These are phyloP conservation scores for Nyssa sinensis DNA, from an alignment of 148 eudicot genomes.

Conservation along the genomic window DNA sequence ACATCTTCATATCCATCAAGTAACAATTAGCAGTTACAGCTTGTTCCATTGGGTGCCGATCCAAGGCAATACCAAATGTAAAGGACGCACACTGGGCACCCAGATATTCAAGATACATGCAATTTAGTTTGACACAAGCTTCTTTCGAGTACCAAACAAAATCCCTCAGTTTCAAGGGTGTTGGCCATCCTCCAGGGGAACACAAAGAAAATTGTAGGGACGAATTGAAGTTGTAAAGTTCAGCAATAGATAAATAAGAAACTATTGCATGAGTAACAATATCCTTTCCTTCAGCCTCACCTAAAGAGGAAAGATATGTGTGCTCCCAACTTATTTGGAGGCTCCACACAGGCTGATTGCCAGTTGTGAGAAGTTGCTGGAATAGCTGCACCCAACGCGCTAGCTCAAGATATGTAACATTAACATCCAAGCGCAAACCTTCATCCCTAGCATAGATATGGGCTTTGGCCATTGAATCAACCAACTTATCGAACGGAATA, in stretches of 20 bases:
- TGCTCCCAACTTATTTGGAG: constrained; percentile 90
- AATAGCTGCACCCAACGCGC: constrained; percentile 88
- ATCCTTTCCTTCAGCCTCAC: constrained; percentile 60
- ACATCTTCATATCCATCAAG: constrained; percentile 41
- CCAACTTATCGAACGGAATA: constrained; percentile 50
- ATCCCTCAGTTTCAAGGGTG: constrained; percentile 57
- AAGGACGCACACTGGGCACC: constrained; percentile 51
- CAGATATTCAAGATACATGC: constrained; percentile 65
- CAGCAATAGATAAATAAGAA: constrained; percentile 41
- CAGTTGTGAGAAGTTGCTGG: constrained; percentile 68
- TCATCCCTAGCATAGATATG: constrained; percentile 66
- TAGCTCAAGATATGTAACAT: constrained; percentile 81
- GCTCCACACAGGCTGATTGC: constrained; percentile 70
- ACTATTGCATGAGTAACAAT: constrained; percentile 46
- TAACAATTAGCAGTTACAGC: constrained; percentile 26
- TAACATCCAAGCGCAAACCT: constrained; percentile 45
- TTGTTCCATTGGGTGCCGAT: constrained; percentile 21
- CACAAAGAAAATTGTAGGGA: constrained; percentile 38
- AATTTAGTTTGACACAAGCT: constrained; percentile 63
- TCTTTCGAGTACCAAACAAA: constrained; percentile 58
- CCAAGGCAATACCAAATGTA: constrained; percentile 22
- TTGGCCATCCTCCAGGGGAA: constrained; percentile 92
- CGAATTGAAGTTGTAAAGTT: constrained; percentile 23
- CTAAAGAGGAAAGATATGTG: constrained; percentile 84
- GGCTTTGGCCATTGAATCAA: constrained; percentile 82